Evolutionary conservation across 108 stramenopile genomes (phyloP).

Genomic region (Aurantiochytrium sp.): DNA sequence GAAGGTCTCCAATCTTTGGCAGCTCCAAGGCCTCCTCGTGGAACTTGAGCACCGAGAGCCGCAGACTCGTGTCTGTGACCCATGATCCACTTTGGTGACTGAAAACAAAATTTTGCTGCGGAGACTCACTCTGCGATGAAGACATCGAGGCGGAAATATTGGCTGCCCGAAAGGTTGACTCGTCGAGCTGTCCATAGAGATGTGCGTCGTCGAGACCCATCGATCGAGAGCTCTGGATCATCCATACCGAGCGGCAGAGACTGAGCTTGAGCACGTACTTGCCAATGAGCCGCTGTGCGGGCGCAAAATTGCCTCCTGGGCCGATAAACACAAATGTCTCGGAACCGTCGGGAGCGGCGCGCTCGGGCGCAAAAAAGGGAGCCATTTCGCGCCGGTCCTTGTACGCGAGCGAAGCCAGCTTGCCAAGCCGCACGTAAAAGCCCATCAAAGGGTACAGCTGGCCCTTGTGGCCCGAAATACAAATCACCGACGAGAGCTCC

Average conservation of each 20-base stretch:
- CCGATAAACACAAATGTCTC: neutral
- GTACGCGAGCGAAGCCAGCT: neutral
- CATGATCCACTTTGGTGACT: neutral
- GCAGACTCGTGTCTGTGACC: neutral
- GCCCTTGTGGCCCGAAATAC: neutral
- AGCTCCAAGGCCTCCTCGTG: neutral
- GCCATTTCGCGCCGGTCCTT: neutral
- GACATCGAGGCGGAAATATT: neutral
- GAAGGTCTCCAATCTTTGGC: neutral
- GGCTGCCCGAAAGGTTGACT: neutral
- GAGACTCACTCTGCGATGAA: neutral
- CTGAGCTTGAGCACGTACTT: neutral
- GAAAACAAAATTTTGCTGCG: neutral
- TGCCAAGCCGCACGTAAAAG: neutral
- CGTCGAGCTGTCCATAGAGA: neutral
- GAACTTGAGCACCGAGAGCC: neutral
- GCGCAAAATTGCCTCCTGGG: neutral
- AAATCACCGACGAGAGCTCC: neutral
- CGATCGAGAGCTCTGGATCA: neutral
- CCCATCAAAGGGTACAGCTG: neutral
- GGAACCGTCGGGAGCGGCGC: neutral
- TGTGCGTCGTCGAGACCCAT: neutral
- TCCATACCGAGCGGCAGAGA: neutral
- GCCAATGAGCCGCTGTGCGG: neutral
- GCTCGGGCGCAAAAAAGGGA: neutral